Base-by-base conservation (phyloP, 129 eudicot genomes). In the Arctium lappa region DNA sequence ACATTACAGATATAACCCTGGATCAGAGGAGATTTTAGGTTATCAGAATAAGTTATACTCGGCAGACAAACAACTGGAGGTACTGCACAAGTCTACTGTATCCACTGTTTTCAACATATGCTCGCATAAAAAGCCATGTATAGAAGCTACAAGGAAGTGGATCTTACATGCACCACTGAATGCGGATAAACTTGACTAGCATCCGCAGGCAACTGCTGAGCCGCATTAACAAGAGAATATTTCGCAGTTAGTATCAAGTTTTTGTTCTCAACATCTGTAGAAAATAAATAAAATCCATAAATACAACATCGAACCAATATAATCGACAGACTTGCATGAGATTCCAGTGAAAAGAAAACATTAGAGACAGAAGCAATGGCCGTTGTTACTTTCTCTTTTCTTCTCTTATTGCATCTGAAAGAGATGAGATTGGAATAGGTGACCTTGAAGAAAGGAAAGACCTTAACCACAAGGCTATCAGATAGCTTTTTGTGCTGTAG, bases 1-100 rank as follows among this genome's bases (percentile, higher is more conserved):
- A 93, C 50, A 80, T 95, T 95, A 46, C 97, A 93, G 44, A 95
- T 85, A 75, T 95, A 95, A 40, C 99, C 99, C 98, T 94, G 92
- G 69, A 69, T 73, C 73, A 83, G 39, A 83, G 70, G 82, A 6
- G 68, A 32, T 53, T 36, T 70, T 62, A 79, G 69, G 81, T 31
- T 42, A 31, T 48, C 76, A n/a, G 37, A 2, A 50, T 75, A 80
- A 71, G 34, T 38, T 32, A 78, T 69, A 69, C 65, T 46, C 56
- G 72, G 69, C 34, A 80, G 73, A 48, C 34, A 68, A 76, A 75
- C 11, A 72, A 48, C 18, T 38, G 16, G 30, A 81, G 69, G 68
- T 68, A 68, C 32, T 3, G 82, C 22, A 46, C 44, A 79, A 44
- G 76, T 37, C 63, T 34, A 68, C n/a, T 69, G 16, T 39, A 32